Base-by-base conservation (phyloP, 331 rosid genomes). In the Malus hybrid region DNA sequence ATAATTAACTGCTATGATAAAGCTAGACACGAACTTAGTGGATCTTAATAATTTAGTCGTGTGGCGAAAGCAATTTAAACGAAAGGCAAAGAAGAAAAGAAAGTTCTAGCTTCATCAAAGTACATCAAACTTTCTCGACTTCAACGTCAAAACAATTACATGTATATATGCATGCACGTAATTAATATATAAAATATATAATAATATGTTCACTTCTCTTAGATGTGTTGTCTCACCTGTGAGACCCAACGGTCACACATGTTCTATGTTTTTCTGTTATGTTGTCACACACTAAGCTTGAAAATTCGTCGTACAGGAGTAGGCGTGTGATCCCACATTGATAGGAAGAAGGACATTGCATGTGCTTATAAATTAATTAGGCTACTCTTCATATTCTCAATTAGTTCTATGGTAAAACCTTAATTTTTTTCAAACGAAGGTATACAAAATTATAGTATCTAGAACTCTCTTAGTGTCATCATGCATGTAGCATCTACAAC, bases 371-470 rank as follows among this genome's bases (percentile, higher is more conserved):
- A 34, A 34, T 2, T 34, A 34, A 34, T 34, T 34, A 7, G 10
- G 3, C 7, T 34, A 34, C 3, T 34, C 0, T 34, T 0, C 10
- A 34, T 34, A 34, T 34, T 34, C 0, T 0, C 10, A 34, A 34
- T 34, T 34, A 34, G 1, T 7, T 34, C 0, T 34, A 34, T 7
- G 3, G 0, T 34, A 7, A 0, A 34, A 34, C 7, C 42, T 34
- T 0, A 34, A 34, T 2, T 34, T 34, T 34, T 0, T 7, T 34
- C 10, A 34, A 7, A 34, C 10, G 0, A 5, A 59, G 5, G 29
- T 12, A 18, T 1, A 33, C 4, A 32, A 28, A 27, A 13, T 24
- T 28, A 14, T 6, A 29, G 18, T 13, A 5, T 29, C 42, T 3
- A 28, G 67, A 63, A 28, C 36, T 28, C 22, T 29, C 65, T 6